Evolutionary conservation across 176 grass and related monocot genomes (phyloP).

Genomic region (Dactylis glomerata): DNA sequence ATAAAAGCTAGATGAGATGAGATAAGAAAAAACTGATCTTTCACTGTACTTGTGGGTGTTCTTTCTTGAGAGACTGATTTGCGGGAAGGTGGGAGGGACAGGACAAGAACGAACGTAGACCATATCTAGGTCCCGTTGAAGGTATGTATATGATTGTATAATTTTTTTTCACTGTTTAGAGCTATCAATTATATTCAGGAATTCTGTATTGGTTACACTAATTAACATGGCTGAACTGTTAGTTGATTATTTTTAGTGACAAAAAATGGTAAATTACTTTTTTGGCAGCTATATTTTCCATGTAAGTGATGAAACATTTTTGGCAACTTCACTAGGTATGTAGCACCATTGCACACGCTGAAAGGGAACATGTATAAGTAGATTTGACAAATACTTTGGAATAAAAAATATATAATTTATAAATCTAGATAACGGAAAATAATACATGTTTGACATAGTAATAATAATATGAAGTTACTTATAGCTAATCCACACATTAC

Average conservation of each 20-base stretch:
- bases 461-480: not conserved
- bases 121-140: not conserved
- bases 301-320: not conserved
- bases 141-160: not conserved
- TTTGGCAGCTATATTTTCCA: not conserved
- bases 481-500: not conserved
- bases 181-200: not conserved
- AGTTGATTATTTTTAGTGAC: not conserved
- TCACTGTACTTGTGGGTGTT: not conserved
- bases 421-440: not conserved
- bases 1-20: conserved; percentile 4
- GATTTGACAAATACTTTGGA: not conserved
- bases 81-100: not conserved
- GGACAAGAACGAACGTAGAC: not conserved
- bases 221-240: not conserved
- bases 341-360: not conserved
- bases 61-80: not conserved
- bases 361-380: not conserved
- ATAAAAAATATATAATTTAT: not conserved
- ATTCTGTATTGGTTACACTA: not conserved
- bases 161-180: not conserved
- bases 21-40: not conserved
- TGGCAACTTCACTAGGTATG: not conserved
- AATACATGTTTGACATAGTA: not conserved
- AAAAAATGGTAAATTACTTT: too few relatives aligned